These are phyloP conservation scores for Colletotrichum chlorophyti DNA, from an alignment of 2,329 filamentous ascomycete species.

Conservation along the genomic window DNA sequence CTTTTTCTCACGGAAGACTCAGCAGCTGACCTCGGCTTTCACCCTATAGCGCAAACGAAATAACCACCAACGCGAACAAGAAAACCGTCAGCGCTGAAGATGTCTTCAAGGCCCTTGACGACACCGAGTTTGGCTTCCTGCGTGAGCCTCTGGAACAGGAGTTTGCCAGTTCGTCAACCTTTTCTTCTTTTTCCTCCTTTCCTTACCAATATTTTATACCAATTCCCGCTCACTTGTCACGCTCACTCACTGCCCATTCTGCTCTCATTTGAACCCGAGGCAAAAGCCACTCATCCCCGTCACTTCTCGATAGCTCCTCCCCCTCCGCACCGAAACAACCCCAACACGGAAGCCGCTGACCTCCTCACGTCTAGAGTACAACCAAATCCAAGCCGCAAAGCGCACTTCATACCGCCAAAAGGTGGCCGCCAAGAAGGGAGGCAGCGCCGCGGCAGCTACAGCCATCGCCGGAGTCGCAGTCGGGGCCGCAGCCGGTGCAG, in stretches of 20 bases:
- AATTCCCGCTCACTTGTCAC: background rate
- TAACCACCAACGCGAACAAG: constrained; percentile 70
- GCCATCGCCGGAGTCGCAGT: constrained; percentile 27
- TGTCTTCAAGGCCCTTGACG: constrained; percentile 79
- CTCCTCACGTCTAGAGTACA: constrained; percentile 66
- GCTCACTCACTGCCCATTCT: background rate
- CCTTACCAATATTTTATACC: background rate
- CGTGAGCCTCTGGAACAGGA: constrained; percentile 74
- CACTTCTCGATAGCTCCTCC: too few species aligned
- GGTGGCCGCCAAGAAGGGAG: constrained; percentile 68
- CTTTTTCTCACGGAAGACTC: background rate
- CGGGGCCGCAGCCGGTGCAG: constrained; percentile 44
- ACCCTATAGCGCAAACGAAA: constrained; percentile 70
- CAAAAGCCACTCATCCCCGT: constrained; percentile 16
- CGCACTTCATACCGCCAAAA: constrained; percentile 76
- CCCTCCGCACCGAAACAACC: too few species aligned
- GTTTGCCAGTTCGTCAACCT: constrained; percentile 67
- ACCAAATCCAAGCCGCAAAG: constrained; percentile 75
- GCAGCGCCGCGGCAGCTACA: constrained; percentile 30
- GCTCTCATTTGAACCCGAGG: background rate
- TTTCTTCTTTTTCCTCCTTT: background rate
- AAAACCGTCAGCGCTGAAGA: constrained; percentile 81
- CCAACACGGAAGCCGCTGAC: too few species aligned
- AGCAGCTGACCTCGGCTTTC: background rate
- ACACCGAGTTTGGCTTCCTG: constrained; percentile 78